These are phyloP conservation scores for Neurospora sp. DNA, from an alignment of 495 filamentous ascomycete genomes.

Conservation along the genomic window DNA sequence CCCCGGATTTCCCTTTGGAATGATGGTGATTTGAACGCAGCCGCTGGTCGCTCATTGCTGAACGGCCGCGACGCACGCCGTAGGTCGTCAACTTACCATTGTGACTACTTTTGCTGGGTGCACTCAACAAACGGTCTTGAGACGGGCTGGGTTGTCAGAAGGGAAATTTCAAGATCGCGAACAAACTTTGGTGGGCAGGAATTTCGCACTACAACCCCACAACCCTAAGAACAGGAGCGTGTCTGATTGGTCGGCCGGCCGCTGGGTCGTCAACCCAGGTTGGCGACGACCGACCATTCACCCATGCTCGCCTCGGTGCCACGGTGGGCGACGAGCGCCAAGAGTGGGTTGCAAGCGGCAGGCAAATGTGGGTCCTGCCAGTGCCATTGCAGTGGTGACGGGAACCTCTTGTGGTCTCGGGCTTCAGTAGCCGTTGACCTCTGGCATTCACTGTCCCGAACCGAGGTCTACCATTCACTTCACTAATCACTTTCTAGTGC, in stretches of 20 bases:
- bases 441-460: background rate
- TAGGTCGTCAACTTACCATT: conserved; percentile 43
- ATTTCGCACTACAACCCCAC: conserved; percentile 25
- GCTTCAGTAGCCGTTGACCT: background rate
- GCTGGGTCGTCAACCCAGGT: conserved; percentile 6
- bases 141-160: conserved; percentile 22
- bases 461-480: background rate
- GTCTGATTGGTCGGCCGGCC: background rate
- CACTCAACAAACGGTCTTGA: conserved; percentile 17
- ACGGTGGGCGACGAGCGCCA: background rate
- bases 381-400: background rate
- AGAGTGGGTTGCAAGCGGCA: background rate
- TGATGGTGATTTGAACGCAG: conserved; percentile 2
- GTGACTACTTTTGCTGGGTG: conserved; percentile 41
- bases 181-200: conserved; percentile 25
- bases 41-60: background rate
- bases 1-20: background rate
- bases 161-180: conserved; percentile 16
- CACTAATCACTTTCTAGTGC: background rate
- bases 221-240: conserved; percentile 19
- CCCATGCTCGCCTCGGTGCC: background rate
- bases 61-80: background rate
- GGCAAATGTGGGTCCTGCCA: background rate
- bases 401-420: background rate
- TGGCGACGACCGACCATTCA: conserved; percentile 6